phyloP scores from a whole-genome alignment of 1,284 basidiomycete genomes.

The Boletellus deceptivus region DNA sequence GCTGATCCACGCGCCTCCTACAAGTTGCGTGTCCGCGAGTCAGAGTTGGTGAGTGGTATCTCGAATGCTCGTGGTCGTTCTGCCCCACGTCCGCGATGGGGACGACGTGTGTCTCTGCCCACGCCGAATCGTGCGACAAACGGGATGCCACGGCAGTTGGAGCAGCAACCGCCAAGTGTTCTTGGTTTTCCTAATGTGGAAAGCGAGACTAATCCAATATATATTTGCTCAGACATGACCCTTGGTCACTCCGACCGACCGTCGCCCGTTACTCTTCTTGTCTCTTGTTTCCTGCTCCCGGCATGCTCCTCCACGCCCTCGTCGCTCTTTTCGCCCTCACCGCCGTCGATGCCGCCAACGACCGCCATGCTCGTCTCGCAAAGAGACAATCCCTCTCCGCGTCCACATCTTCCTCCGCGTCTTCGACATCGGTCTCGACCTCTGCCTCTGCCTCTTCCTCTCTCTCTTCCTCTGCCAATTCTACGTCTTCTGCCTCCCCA shows the following conservation, averaged over 20 bases:
- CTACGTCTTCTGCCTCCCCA: constrained; percentile 19
- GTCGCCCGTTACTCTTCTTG: neutral
- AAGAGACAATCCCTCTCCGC: constrained; percentile 26
- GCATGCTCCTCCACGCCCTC: constrained; percentile 43
- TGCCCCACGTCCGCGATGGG: too few relatives aligned
- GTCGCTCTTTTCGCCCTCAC: constrained; percentile 44
- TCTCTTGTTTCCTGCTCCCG: constrained; percentile 16
- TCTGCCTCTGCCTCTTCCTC: constrained; percentile 8
- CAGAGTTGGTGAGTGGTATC: too few relatives aligned
- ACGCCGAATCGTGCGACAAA: too few relatives aligned
- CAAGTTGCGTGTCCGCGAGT: too few relatives aligned
- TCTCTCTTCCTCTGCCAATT: constrained; percentile 13
- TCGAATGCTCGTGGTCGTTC: too few relatives aligned
- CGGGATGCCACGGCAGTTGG: too few relatives aligned
- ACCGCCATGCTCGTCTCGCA: constrained; percentile 26
- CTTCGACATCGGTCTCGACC: constrained; percentile 27
- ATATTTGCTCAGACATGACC: neutral
- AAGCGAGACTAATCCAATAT: neutral
- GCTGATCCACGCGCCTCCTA: too few relatives aligned
- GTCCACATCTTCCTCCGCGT: constrained; percentile 24
- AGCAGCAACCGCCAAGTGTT: neutral
- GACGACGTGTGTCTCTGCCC: too few relatives aligned
- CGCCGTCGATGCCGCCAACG: constrained; percentile 35
- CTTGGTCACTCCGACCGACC: neutral
- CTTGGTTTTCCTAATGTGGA: neutral